A percentile compares a stretch with the other conserved stretches of the same genome.
These are phyloP conservation scores for Asterophora lycoperdoides DNA, from an alignment of 768 basidiomycete species.

Conservation along the genomic window DNA sequence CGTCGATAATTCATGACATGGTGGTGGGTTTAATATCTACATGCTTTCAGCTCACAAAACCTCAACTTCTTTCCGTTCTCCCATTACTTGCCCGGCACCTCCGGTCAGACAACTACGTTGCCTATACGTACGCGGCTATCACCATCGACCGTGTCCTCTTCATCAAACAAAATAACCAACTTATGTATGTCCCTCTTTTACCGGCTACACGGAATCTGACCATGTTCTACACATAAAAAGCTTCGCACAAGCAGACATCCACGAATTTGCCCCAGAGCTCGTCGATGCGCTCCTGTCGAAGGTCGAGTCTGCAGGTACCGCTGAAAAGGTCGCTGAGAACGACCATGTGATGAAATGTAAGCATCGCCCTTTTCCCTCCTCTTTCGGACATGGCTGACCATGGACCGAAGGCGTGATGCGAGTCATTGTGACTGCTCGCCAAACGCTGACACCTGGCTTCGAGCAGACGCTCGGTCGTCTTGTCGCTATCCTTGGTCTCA, in stretches of 20 bases:
- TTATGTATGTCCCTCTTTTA: conserved; percentile 52
- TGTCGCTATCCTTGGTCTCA: conserved; percentile 78
- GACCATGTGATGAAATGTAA: conserved; percentile 97
- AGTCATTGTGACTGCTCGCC: conserved; percentile 84
- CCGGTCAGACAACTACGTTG: conserved; percentile 80
- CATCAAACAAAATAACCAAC: conserved; percentile 74
- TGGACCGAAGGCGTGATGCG: conserved; percentile 77
- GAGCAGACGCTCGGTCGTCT: conserved; percentile 66
- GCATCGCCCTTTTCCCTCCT: conserved; percentile 19
- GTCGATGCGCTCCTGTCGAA: conserved; percentile 69
- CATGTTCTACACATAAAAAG: conserved; percentile 57
- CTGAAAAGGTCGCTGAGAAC: conserved; percentile 95
- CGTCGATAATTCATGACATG: not conserved
- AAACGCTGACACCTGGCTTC: conserved; percentile 66
- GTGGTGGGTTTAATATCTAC: not conserved
- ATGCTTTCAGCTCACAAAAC: conserved; percentile 71
- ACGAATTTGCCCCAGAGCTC: conserved; percentile 73
- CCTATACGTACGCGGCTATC: conserved; percentile 94
- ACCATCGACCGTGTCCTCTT: conserved; percentile 95
- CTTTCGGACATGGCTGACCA: not conserved
- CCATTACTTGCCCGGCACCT: conserved; percentile 85
- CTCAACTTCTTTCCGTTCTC: conserved; percentile 86
- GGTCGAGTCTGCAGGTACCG: conserved; percentile 72
- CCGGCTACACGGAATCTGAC: not conserved
- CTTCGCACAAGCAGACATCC: conserved; percentile 84